A percentile compares a stretch with the other conserved stretches of the same genome.
Conservation (phyloP, 495 filamentous ascomycete genomes). For the Penicillium coffeae region DNA sequence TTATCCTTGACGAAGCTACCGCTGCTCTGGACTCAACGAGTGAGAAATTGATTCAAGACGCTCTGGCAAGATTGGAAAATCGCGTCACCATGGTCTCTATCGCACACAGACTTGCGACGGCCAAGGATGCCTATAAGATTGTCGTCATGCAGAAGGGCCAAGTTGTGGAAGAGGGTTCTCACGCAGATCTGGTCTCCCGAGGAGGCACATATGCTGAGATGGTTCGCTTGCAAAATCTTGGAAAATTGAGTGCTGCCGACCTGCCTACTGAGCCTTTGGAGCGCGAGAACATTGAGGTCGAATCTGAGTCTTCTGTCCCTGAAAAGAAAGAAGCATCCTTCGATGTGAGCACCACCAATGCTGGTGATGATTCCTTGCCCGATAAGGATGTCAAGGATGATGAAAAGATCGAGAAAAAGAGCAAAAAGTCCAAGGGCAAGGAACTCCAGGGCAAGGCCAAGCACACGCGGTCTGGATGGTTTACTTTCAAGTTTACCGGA, state of each 20-base stretch:
- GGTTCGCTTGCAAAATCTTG: conserved; percentile 32
- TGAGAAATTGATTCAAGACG: conserved; percentile 45
- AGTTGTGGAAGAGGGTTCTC: conserved; percentile 50
- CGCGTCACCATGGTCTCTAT: conserved; percentile 39
- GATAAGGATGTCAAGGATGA: neutral
- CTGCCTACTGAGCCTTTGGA: neutral
- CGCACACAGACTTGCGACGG: conserved; percentile 37
- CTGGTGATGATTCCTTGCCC: conserved; percentile 10
- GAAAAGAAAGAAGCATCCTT: conserved; percentile 19
- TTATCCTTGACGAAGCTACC: conserved; percentile 80
- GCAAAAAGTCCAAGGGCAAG: conserved; percentile 1
- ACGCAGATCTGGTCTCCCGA: conserved; percentile 29
- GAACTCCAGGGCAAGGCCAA: conserved; percentile 4
- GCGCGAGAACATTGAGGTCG: neutral
- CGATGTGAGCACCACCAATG: conserved; percentile 13
- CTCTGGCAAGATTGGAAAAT: conserved; percentile 36
- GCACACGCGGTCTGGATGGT: conserved; percentile 21
- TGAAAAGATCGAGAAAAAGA: conserved; percentile 3
- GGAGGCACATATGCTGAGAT: conserved; percentile 42
- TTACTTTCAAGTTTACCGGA: conserved; percentile 18
- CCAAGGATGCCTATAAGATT: conserved; percentile 59
- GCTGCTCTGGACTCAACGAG: conserved; percentile 49
- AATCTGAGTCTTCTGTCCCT: neutral
- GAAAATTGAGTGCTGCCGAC: conserved; percentile 13
- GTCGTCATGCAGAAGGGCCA: conserved; percentile 49